Base-by-base conservation (phyloP, 1,139 yeast genomes). In the Spencermartinsiella ligniputridi region DNA sequence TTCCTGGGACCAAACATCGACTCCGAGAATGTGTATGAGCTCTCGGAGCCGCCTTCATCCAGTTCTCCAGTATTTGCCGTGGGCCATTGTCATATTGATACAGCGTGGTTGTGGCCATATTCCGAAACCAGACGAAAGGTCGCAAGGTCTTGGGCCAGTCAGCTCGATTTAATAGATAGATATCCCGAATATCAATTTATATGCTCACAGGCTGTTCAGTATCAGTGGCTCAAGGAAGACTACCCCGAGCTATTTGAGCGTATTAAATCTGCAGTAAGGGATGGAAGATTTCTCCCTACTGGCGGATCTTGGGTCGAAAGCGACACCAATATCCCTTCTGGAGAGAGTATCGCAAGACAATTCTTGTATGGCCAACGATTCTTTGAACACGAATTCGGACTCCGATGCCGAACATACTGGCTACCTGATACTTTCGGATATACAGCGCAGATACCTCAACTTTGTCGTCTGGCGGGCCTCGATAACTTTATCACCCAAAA, bases 281-380 rank as follows among this genome's bases (percentile, higher is more conserved):
- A 79, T 29, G 86, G 86, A 45, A 83, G 85, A 56, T 90, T 90
- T 59, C 72, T 88, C 41, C 95, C 96, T 12, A 76, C 90, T 52
- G 97, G 97, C 44, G 97, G 97, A 2, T 81, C 96, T 0, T 90
- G 97, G 97, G 97, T 90, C 40, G 97, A 90, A 66, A 85, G 89
- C 61, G 97, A 90, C 63, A 90, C 97, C n/a, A 90, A 90, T 64
- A 74, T 90, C 65, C 97, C 97, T 13, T 74, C 79, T 52, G 97
- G 97, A 39, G 97, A 90, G 64, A 83, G 96, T 0, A 72, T 90
- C 47, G 81, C 83, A 20, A 78, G 97, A 53, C 97, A 90, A 61
- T 86, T 89, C 58, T 71, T 89, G 45, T 76, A 84, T 53, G 97
- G 97, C n/a, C 97, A 90, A 67, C 71, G 95, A 47, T 88, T 82